A percentile compares a stretch with the other conserved stretches of the same genome.
These are phyloP conservation scores for Nothophaeocryptopus gaeumannii DNA, from an alignment of 2,329 filamentous ascomycete species.

Conservation along the genomic window DNA sequence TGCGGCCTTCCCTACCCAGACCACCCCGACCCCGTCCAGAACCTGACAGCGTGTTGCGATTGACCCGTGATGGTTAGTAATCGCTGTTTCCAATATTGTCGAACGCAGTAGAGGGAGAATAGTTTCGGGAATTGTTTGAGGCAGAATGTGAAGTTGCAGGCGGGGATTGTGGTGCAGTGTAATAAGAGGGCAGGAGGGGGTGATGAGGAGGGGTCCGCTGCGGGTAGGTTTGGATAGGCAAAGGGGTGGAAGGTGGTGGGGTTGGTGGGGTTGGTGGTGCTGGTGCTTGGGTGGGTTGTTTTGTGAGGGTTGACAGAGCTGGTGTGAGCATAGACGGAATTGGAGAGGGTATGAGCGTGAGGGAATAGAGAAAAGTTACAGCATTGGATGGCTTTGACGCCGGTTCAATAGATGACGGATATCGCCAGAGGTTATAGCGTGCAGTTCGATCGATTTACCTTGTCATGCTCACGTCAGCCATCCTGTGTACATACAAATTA, in stretches of 20 bases:
- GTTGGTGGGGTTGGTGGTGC: not conserved
- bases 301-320: not conserved
- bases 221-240: not conserved
- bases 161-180: not conserved
- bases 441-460: no score
- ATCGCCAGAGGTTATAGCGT: no score
- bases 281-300: not conserved
- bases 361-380: no score
- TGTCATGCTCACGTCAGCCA: no score
- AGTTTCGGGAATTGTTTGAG: conserved; percentile 6
- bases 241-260: not conserved
- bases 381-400: no score
- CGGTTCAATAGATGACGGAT: no score
- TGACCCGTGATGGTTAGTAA: conserved; percentile 11
- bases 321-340: no score
- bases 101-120: not conserved
- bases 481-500: no score
- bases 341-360: no score
- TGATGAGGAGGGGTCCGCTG: not conserved
- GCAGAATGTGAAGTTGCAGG: conserved; percentile 3
- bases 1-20: conserved; percentile 8
- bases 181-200: conserved; percentile 1
- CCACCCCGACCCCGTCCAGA: not conserved
- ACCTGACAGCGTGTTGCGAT: conserved; percentile 5
- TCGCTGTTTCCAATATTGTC: conserved; percentile 15